Evolutionary conservation across 495 filamentous ascomycete species (phyloP), one percentile per base, ranked within the genome.

Genomic region (Cryomyces antarcticus): DNA sequence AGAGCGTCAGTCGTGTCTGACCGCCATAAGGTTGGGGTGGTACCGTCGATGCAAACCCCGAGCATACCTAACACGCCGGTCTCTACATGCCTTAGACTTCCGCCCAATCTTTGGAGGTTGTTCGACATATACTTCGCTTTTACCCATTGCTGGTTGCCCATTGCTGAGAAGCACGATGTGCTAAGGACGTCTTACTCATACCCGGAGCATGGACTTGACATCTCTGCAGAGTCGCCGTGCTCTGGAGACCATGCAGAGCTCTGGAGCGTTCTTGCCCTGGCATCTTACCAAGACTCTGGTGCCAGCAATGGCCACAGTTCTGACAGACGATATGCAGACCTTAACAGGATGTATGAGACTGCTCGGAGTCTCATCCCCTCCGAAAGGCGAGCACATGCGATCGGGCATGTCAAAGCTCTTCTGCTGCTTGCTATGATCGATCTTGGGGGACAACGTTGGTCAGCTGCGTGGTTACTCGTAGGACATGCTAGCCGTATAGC

Each of bases 81-180:
- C 17, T 24, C 2, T 24, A 24, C 17, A 24, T 24, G 9, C 33
- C 33, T 39, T 11, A 61, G 62, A 41, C 61, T 80, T 2, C 79
- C 78, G 9, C 53, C 66, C 17, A 71, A 78, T 42, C 67, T 74
- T 5, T 78, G 77, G 50, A 68, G 70, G 29, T 57, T 83, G 3
- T 59, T 85, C 24, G 77, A 85, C 51, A 64, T 76, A 5, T 82
- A 80, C 51, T 82, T 82, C 51, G 71, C 78, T 4, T 71, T 73
- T 42, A 83, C 79, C 3, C 74, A 82, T 52, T 67, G 66, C 7
- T 85, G 79, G 79, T 67, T 83, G 12, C 80, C 80, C 4, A 72
- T 82, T 34, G 60, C 77, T 30, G 73, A 80, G 28, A 82, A 80
- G 52, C 73, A 80, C 51, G 74, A 73, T 44, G 61, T 82, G 7